Conservation (phyloP, 1,284 basidiomycete genomes). For the Boletus semigastroideus region DNA sequence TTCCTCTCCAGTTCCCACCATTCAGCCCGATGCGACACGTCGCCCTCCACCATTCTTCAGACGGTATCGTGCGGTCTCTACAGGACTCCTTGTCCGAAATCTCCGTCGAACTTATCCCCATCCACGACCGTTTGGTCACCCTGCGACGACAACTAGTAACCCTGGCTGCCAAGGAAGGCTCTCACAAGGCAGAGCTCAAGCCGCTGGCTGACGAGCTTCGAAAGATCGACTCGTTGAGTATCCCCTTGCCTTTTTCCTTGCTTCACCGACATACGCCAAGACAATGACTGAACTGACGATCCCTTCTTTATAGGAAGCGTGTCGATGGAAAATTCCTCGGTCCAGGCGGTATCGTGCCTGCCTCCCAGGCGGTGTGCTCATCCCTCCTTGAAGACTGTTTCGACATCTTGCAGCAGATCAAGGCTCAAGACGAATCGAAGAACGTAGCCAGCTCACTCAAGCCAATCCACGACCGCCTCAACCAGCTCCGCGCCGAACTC, state of each 20-base stretch:
- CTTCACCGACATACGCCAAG: conserved; percentile 24
- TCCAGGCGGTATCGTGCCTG: conserved; percentile 87
- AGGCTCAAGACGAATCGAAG: conserved; percentile 90
- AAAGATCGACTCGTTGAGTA: conserved; percentile 91
- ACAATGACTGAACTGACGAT: conserved; percentile 3
- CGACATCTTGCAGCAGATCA: conserved; percentile 95
- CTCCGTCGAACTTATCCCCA: conserved; percentile 83
- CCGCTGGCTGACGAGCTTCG: conserved; percentile 90
- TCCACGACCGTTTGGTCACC: conserved; percentile 87
- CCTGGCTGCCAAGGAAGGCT: conserved; percentile 83
- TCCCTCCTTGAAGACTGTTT: conserved; percentile 97
- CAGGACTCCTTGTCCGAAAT: conserved; percentile 85
- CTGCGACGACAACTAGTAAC: conserved; percentile 89
- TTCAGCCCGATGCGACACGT: neutral
- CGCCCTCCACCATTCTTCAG: conserved; percentile 39
- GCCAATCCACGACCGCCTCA: conserved; percentile 93
- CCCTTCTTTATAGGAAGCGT: conserved; percentile 61
- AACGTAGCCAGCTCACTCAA: conserved; percentile 86
- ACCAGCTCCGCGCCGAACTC: conserved; percentile 82
- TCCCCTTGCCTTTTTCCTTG: conserved; percentile 31
- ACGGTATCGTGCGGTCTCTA: conserved; percentile 73
- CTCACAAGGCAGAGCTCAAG: conserved; percentile 86
- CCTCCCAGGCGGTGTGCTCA: conserved; percentile 86
- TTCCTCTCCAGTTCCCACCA: conserved; percentile 8
- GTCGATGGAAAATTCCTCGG: conserved; percentile 97